Base-by-base conservation (phyloP, 2,329 filamentous ascomycete species). In the Thelonectria rubi region DNA sequence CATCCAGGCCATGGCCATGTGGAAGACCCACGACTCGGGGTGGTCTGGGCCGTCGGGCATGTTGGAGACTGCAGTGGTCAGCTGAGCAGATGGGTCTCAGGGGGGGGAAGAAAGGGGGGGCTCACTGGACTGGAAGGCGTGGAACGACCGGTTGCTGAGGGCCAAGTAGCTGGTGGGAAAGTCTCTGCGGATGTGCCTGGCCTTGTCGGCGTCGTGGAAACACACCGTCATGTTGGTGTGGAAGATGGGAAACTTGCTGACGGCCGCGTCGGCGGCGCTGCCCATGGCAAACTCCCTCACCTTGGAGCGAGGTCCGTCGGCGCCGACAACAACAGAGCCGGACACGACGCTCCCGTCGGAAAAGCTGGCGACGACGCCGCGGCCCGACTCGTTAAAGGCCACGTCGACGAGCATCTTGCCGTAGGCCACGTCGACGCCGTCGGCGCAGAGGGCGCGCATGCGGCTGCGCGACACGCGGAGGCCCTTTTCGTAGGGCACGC, bases 181-280 rank as follows among this genome's bases (percentile, higher is more conserved):
- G 3, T 68, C 60, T 17, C 47, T 50, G 2, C 67, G 52, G n/a
- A 69, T 53, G 30, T 58, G 62, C 20, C 52, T 51, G 6, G 67
- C 67, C 48, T 69, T 69, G n/a, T 68, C 64, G 5, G 65, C 65
- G 30, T 69, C 65, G 3, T 65, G 32, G 46, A 58, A 69, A 47
- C 67, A 69, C 26, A 69, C 67, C 0, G 65, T 69, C 67, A 69
- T 69, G 54, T 69, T 69, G 10, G 67, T 69, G 10, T 69, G 67
- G 58, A 69, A 69, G 34, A 69, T 69, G 48, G 67, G 67, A 17
- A 69, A 69, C 46, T 64, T 69, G 57, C 61, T 66, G 15, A 68
- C 64, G 7, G 67, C 59, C 1, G 67, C 67, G 9, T 69, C 65
- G 1, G 40, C 53, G 12, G 57, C 52, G 3, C 58, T 62, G 12